Evolutionary conservation across 2,329 filamentous ascomycete genomes (phyloP).

Genomic region (Byssothecium circinans): DNA sequence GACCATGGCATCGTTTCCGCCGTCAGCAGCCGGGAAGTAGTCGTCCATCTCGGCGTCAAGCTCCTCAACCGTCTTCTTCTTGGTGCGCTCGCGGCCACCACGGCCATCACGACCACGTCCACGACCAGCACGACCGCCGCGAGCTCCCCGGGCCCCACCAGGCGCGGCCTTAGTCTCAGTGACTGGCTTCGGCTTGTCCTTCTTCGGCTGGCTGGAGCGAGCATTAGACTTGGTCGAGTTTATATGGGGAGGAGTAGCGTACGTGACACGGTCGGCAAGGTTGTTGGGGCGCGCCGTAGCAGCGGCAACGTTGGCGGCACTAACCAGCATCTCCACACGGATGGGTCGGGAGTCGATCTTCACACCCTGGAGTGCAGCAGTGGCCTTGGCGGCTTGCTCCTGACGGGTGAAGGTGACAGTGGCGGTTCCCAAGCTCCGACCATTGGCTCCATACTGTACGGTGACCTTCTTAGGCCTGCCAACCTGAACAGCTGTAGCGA

Average conservation of each 20-base stretch:
- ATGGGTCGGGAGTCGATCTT: conserved; percentile 88
- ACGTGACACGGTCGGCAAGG: conserved; percentile 82
- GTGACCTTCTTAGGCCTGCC: conserved; percentile 89
- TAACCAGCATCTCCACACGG: conserved; percentile 93
- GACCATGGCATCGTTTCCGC: conserved; percentile 48
- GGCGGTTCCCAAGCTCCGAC: conserved; percentile 87
- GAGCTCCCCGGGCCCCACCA: conserved; percentile 47
- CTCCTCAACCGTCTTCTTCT: conserved; percentile 96
- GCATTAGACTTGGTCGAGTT: conserved; percentile 9
- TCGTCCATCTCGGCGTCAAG: conserved; percentile 97
- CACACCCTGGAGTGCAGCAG: conserved; percentile 80
- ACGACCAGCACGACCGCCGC: conserved; percentile 38
- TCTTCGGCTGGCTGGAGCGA: conserved; percentile 62
- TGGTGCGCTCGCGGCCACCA: conserved; percentile 55
- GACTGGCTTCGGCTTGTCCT: conserved; percentile 67
- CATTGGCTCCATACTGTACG: conserved; percentile 89
- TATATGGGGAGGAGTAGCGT: conserved; percentile 38
- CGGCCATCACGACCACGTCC: conserved; percentile 50
- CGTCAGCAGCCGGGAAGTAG: conserved; percentile 69
- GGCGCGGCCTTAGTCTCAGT: conserved; percentile 70
- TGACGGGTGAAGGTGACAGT: conserved; percentile 82
- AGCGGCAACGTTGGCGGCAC: conserved; percentile 70
- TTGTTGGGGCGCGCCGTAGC: conserved; percentile 66
- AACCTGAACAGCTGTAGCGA: conserved; percentile 81
- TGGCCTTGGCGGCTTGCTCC: conserved; percentile 82